A percentile compares a stretch with the other conserved stretches of the same genome.
phyloP scores from a whole-genome alignment of 257 asterid genomes.

The Solanum paucissectum region DNA sequence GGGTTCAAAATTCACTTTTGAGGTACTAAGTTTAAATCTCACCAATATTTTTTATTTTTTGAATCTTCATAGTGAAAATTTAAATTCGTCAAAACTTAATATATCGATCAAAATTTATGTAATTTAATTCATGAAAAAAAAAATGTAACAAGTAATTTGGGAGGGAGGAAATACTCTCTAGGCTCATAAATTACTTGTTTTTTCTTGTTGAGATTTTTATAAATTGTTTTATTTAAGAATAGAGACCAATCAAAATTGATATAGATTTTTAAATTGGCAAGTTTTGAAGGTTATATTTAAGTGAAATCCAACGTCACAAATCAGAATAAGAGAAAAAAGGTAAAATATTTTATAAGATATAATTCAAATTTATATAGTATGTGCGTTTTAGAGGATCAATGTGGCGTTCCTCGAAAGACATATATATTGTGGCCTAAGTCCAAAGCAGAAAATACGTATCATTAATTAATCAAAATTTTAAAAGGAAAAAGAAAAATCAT shows the following conservation, averaged over 20 bases:
- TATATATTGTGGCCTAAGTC: not conserved
- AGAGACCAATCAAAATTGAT: not conserved
- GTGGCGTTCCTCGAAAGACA: not conserved
- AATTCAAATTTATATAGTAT: not conserved
- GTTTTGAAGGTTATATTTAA: not conserved
- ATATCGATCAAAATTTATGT: not conserved
- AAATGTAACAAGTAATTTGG: not conserved
- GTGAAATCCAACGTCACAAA: not conserved
- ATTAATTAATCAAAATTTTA: not conserved
- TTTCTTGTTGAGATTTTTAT: not conserved
- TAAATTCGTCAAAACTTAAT: not conserved
- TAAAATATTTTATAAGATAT: not conserved
- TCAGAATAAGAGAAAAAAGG: not conserved
- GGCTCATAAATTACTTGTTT: not conserved
- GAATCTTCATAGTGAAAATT: too few relatives aligned
- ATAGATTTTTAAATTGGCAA: not conserved
- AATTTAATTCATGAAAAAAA: not conserved
- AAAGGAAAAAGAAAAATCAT: not conserved
- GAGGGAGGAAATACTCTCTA: not conserved
- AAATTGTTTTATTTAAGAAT: not conserved
- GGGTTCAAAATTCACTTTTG: not conserved
- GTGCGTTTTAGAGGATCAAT: not conserved
- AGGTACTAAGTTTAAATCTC: not conserved
- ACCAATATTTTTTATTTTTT: too few relatives aligned
- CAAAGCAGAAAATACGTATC: not conserved